Conservation (phyloP, 2,329 filamentous ascomycete genomes). For the Scedosporium dehoogii region DNA sequence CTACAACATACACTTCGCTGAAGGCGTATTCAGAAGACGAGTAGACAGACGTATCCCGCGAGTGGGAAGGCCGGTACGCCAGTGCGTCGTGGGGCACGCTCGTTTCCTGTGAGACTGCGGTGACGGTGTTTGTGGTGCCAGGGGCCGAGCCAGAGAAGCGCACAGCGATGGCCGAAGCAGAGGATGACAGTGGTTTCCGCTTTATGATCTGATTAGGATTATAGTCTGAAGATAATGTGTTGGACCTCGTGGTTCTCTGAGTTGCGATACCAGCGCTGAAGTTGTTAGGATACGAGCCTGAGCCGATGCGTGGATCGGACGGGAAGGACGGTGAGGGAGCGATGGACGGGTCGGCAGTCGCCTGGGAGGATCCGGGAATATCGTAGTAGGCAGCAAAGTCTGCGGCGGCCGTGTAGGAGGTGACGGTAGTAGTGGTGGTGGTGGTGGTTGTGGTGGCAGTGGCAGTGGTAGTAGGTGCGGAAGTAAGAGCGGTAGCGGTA, state of each 20-base stretch:
- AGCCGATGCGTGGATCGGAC: not conserved
- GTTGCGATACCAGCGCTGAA: not conserved
- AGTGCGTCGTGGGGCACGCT: slow-evolving; percentile 7
- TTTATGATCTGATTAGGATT: slow-evolving; percentile 27
- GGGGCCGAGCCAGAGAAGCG: slow-evolving; percentile 31
- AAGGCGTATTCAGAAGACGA: not conserved
- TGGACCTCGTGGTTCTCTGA: slow-evolving; percentile 2
- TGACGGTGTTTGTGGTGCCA: slow-evolving; percentile 15
- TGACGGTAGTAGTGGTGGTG: not conserved
- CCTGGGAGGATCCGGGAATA: not conserved
- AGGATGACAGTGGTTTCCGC: slow-evolving; percentile 50
- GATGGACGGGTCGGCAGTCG: not conserved
- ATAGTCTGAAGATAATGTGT: slow-evolving; percentile 4
- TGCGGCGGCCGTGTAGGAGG: not conserved
- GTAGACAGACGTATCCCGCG: slow-evolving; percentile 8
- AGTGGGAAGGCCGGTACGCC: slow-evolving; percentile 12
- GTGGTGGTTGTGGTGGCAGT: not conserved
- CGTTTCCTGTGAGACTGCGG: slow-evolving; percentile 15
- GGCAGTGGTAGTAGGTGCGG: not conserved
- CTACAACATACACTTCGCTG: not conserved
- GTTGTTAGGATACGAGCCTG: not conserved
- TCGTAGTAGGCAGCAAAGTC: not conserved
- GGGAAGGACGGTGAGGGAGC: not conserved
- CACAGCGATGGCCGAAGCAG: slow-evolving; percentile 40
- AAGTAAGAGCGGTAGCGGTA: too few species aligned